Base-by-base conservation (phyloP, 106 monocot species). In the Gastrodia elata region DNA sequence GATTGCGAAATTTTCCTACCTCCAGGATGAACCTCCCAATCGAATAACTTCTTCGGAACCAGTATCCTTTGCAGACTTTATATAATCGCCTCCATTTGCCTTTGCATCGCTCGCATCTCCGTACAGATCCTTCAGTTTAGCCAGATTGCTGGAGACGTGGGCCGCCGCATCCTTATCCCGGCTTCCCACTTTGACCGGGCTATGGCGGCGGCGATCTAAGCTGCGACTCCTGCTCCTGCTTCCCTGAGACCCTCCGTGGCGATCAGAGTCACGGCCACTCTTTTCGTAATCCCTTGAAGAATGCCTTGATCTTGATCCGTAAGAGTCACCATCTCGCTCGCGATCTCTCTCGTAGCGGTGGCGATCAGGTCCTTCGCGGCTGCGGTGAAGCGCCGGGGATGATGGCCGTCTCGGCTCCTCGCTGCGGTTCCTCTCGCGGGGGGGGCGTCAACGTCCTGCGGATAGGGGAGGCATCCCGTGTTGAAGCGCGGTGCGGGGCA, bases 401-500 rank as follows among this genome's bases (percentile, higher is more conserved):
- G 81, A 70, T 81, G n/a, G n/a, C n/a, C 77, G 64, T 37, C 48
- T 76, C 27, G 39, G 74, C 9, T 74, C 83, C 22, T 80, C 80
- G 57, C 78, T 46, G 20, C 57, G 70, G 48, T 68, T 79, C 38
- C 72, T 79, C 28, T 88, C 84, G 8, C 76, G 76, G 4, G 75
- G 68, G n/a, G 1, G 85, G 75, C 26, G 80, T 74, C n/a, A 85
- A 38, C 1, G 84, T 83, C 42, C 91, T 83, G 2, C 94, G 70
- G 39, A 95, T 85, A 24, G 94, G 94, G 3, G 94, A 95, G 13
- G 94, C 91, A 32, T 95, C 94, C 18, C 89, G 44, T 33, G 94
- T 91, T 13, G 94, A 95, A 20, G 94, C 91, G 65, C 94, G 91
- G 59, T 91, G 94, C 24, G 94, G 91, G 44, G 91, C 94, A 16